phyloP scores from a whole-genome alignment of 2,329 filamentous ascomycete genomes.

The Fusarium albosuccineum region DNA sequence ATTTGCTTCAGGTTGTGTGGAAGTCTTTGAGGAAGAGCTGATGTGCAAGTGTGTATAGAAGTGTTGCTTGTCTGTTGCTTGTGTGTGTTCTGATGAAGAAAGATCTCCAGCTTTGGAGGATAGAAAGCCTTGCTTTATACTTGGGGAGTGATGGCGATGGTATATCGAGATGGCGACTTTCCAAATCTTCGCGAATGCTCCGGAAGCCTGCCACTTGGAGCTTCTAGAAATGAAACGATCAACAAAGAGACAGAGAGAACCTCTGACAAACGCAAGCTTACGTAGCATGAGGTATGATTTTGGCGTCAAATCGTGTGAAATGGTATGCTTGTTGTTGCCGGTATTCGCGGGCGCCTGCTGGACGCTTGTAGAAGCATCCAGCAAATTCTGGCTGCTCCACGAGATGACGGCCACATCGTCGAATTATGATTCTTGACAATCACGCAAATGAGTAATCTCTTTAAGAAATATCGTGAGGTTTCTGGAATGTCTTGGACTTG shows the following conservation, averaged over 20 bases:
- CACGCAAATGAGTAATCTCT: neutral
- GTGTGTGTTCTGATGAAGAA: slow-evolving; percentile 48
- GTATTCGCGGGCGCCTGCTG: slow-evolving; percentile 33
- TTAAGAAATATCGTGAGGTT: neutral
- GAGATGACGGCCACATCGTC: neutral
- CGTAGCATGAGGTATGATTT: slow-evolving; percentile 12
- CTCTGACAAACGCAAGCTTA: slow-evolving; percentile 22
- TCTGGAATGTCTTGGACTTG: no score
- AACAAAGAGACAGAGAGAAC: slow-evolving; percentile 16
- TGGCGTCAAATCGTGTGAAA: slow-evolving; percentile 34
- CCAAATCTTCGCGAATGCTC: slow-evolving; percentile 35
- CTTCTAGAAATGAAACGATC: slow-evolving; percentile 44
- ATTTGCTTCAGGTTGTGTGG: slow-evolving; percentile 46
- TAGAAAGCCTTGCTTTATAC: slow-evolving; percentile 50
- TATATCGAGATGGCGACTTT: slow-evolving; percentile 32
- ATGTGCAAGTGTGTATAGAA: slow-evolving; percentile 44
- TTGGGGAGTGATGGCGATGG: slow-evolving; percentile 12
- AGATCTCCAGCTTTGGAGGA: slow-evolving; percentile 24
- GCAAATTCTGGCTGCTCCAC: slow-evolving; percentile 2
- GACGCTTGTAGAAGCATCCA: slow-evolving; percentile 42
- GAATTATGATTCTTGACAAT: neutral
- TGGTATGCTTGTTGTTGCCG: slow-evolving; percentile 12
- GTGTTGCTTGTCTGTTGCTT: slow-evolving; percentile 25
- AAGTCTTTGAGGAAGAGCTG: slow-evolving; percentile 41
- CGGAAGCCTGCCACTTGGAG: slow-evolving; percentile 28